Evolutionary conservation across 441 rosid species (phyloP), one percentile per base, ranked within the genome.

Genomic region (Biscutella auriculata): DNA sequence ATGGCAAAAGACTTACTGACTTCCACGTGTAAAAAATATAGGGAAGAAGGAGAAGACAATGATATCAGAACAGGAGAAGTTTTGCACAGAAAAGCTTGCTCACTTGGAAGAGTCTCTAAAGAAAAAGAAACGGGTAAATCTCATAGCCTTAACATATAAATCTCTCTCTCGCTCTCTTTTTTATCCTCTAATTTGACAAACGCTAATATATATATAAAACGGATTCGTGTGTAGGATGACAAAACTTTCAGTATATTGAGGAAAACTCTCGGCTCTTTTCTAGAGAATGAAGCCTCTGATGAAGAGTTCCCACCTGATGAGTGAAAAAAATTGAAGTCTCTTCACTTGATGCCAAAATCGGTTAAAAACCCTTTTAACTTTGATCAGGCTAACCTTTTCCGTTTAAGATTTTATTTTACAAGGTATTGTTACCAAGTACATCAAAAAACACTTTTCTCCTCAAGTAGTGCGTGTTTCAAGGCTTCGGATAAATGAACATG

Each of bases 191-290:
- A 19, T 19, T 19, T 19, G 23, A 19, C 23, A 19, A 19, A 19
- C 23, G 2, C 23, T 19, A 19, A 19, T 19, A 4, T 19, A 19
- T 19, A 19, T 19, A 19, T 19, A 4, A 19, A 19, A 19, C 23
- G n/a, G n/a, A n/a, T n/a, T n/a, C 23, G 27, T 54, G 28, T 55
- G 66, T 84, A 91, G 95, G 95, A 66, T 43, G 87, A 73, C 70
- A 84, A 73, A 68, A 87, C 94, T 46, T 84, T 84, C 83, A 82
- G 82, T 79, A 72, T 87, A 61, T 33, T 87, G 83, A 82, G 83
- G 79, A 81, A 90, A 74, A 80, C 88, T 42, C 84, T 87, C 19
- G 88, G 90, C 15, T 72, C 88, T 4, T 85, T 82, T 64, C 73
- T 91, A 45, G 91, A 76, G 27, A 71, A 82, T 46, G 66, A 53